A percentile compares a stretch with the other conserved stretches of the same genome.
Conservation (phyloP, 2,329 filamentous ascomycete species). For the Chaetomiaceae sp. region DNA sequence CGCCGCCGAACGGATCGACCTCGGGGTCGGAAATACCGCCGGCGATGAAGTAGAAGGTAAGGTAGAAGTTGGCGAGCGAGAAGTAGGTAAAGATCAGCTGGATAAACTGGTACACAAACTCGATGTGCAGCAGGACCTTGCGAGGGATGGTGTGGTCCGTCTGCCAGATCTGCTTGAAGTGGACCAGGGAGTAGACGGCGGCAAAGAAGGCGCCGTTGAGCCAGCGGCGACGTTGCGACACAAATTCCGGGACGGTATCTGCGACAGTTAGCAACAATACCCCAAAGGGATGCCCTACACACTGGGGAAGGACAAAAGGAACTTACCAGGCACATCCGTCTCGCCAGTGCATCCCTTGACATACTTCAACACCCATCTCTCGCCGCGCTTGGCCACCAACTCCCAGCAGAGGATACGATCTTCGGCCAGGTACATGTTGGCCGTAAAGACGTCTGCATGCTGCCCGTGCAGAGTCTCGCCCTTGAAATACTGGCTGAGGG, state of each 20-base stretch:
- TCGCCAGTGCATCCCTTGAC: slow-evolving; percentile 95
- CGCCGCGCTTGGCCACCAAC: slow-evolving; percentile 87
- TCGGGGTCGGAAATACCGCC: slow-evolving; percentile 75
- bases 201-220: slow-evolving; percentile 98
- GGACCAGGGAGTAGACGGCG: slow-evolving; percentile 92
- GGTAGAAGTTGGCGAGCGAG: slow-evolving; percentile 96
- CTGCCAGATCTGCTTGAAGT: slow-evolving; percentile 86
- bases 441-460: slow-evolving; percentile 94
- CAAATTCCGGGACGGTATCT: slow-evolving; percentile 93
- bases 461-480: slow-evolving; percentile 95
- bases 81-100: slow-evolving; percentile 95
- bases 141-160: slow-evolving; percentile 88
- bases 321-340: slow-evolving; percentile 90
- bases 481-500: slow-evolving; percentile 97
- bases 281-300: neutral
- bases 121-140: slow-evolving; percentile 87
- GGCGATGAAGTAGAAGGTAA: slow-evolving; percentile 97
- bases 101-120: slow-evolving; percentile 92
- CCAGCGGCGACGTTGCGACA: slow-evolving; percentile 94
- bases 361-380: slow-evolving; percentile 97
- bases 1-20: slow-evolving; percentile 88
- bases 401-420: slow-evolving; percentile 93
- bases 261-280: slow-evolving; percentile 25
- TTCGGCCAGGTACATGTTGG: slow-evolving; percentile 91
- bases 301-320: neutral